Base-by-base conservation (phyloP, 2,329 filamentous ascomycete genomes). In the Endoconidiophora laricicola region DNA sequence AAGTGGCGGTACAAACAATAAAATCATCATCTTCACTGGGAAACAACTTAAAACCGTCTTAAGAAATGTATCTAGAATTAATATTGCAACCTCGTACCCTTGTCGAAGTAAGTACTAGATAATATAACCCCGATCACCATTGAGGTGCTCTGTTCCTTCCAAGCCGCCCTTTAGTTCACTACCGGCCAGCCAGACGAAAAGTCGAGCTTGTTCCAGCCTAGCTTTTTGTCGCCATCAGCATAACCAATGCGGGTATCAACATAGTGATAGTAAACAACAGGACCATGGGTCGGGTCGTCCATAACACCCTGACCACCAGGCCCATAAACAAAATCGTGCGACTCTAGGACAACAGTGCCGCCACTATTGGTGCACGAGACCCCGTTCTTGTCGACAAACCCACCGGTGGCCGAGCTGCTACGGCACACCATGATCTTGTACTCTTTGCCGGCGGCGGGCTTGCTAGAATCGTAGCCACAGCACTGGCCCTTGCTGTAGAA, bases 361-460 rank as follows among this genome's bases (percentile, higher is more conserved):
- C 79, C 79, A 53, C 79, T 76, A 1, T 65, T 63, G 54, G 73
- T 71, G 1, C 78, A 82, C 29, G 66, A 62, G 14, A 58, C 63
- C 1, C 78, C 78, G 46, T 58, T 59, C 50, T 69, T 63, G 57
- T 83, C 79, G 23, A 72, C 73, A 57, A 77, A 84, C 1, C 65
- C 65, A 0, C 75, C 68, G 1, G 66, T 73, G 3, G 70, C 67
- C 5, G 62, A 66, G 1, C 61, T 65, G 3, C 72, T 75, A n/a
- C 77, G 65, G 63, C 79, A 83, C 23, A 80, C 76, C 57, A 71
- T 72, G 59, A 83, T 78, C 59, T 73, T 74, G 61, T 83, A 83
- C 61, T 82, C 79, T n/a, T 65, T 63, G 3, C 78, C 79, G 0
- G 65, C 45, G 0, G 74, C 69, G 0, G 78, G 76, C 50, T 59